A percentile compares a stretch with the other conserved stretches of the same genome.
These are phyloP conservation scores for Gracilaria domingensis DNA, from an alignment of 23 red algal genomes.

Conservation along the genomic window DNA sequence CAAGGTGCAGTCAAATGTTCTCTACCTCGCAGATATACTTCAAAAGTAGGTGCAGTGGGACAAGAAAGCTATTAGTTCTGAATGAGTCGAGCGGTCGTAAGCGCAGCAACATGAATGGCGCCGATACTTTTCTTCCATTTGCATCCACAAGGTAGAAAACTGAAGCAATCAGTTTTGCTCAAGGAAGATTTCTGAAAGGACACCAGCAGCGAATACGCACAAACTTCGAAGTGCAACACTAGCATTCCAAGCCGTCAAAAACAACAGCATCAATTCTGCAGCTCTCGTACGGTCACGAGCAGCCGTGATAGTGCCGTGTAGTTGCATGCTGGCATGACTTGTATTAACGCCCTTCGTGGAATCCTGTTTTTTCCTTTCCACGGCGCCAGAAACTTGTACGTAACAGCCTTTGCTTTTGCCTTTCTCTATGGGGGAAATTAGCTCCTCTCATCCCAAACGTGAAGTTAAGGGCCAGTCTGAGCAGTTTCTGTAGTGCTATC, in stretches of 20 bases:
- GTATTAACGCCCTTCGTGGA: slow-evolving; percentile 7
- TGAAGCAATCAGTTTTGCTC: background rate
- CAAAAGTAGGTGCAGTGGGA: background rate
- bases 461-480: background rate
- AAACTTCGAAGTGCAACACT: background rate
- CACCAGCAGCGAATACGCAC: slow-evolving; percentile 11
- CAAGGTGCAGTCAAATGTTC: too few species aligned
- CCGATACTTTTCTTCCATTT: too few species aligned
- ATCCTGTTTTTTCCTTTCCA: background rate
- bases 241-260: background rate
- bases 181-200: background rate
- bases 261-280: background rate
- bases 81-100: background rate
- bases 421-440: background rate
- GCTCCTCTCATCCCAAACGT: background rate
- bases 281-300: slow-evolving; percentile 1
- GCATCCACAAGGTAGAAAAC: background rate
- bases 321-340: background rate
- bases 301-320: background rate
- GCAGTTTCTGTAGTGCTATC: background rate
- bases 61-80: background rate
- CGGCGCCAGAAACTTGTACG: slow-evolving; percentile 3
- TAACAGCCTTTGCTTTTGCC: background rate
- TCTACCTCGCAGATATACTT: background rate
- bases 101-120: background rate